phyloP scores from a whole-genome alignment of 306 rosid species.

The Trifolium subterraneum region DNA sequence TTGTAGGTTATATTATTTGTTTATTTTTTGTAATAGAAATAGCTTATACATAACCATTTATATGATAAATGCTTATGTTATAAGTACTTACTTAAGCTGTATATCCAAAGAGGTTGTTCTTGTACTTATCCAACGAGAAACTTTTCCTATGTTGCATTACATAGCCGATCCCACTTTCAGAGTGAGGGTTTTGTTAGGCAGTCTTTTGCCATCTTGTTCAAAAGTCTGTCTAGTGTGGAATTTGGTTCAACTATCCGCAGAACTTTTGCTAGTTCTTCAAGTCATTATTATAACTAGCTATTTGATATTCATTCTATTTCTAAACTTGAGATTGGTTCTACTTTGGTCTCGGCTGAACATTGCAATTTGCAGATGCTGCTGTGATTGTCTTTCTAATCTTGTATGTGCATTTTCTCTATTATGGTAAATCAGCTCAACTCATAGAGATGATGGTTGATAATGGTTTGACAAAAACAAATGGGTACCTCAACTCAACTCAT shows the following conservation, averaged over 20 bases:
- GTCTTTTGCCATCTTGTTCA: neutral
- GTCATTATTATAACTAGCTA: neutral
- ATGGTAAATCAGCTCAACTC: too few species aligned
- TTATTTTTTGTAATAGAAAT: neutral
- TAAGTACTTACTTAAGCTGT: neutral
- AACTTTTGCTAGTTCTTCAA: neutral
- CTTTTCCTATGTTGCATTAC: neutral
- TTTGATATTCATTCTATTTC: neutral
- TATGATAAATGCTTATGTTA: neutral
- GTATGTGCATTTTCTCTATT: neutral
- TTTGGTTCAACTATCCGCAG: constrained; percentile 21
- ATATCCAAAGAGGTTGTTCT: neutral
- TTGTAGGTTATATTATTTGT: too few species aligned
- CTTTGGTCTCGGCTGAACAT: neutral
- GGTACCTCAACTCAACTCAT: neutral
- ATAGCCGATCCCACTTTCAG: neutral
- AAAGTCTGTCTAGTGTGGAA: constrained; percentile 31
- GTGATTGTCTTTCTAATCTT: neutral
- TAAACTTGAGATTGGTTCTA: neutral
- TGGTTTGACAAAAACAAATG: neutral
- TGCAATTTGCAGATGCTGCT: neutral
- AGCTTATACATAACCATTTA: neutral
- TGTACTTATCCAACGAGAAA: constrained; percentile 9
- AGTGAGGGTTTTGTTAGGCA: neutral
- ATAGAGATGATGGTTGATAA: too few species aligned